Evolutionary conservation across 2,329 filamentous ascomycete species (phyloP).

Genomic region (Diplodia sapinea): DNA sequence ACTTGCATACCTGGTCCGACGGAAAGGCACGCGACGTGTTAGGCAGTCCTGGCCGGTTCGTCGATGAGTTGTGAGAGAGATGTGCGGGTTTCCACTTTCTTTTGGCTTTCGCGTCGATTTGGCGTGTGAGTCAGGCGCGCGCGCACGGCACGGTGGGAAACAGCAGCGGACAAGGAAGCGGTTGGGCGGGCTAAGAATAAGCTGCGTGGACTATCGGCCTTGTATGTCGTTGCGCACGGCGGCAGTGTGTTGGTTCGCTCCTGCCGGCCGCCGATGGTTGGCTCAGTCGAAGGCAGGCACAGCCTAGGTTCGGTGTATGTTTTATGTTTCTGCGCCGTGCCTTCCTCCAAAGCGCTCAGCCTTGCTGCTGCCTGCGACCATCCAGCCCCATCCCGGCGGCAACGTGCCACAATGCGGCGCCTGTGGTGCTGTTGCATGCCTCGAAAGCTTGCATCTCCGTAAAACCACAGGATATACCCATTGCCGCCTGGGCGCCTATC

Average conservation of each 20-base stretch:
- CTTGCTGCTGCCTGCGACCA: neutral
- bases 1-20: neutral
- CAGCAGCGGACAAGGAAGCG: neutral
- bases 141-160: slow-evolving; percentile 2
- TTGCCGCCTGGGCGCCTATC: neutral
- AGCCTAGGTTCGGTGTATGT: slow-evolving; percentile 1
- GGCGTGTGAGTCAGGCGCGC: neutral
- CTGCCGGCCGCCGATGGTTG: neutral
- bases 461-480: neutral
- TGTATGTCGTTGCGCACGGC: neutral
- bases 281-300: too few relatives aligned
- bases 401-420: slow-evolving; percentile 6
- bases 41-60: too few relatives aligned
- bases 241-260: neutral
- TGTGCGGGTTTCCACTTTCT: neutral
- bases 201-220: neutral
- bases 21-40: neutral
- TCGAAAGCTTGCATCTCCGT: neutral
- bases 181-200: slow-evolving; percentile 1
- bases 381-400: neutral
- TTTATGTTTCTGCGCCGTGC: neutral
- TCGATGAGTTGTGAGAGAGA: neutral
- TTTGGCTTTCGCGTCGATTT: neutral
- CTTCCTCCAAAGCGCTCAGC: neutral
- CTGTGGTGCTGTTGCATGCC: neutral